Percentiles rank a stretch among this genome's conserved stretches.
These are phyloP conservation scores for Breynia disticha DNA, from an alignment of 441 rosid genomes.

Conservation along the genomic window DNA sequence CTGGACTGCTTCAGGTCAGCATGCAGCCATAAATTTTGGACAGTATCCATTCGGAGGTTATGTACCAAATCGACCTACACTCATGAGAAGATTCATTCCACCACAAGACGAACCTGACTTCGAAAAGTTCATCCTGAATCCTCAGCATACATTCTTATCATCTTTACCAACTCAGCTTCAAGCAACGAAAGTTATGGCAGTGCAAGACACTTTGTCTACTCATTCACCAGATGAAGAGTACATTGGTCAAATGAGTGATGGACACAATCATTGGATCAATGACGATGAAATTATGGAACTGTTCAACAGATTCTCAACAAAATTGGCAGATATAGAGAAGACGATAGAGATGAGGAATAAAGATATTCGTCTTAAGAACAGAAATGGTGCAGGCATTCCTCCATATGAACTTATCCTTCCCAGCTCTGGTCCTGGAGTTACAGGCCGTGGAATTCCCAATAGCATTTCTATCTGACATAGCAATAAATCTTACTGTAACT, in stretches of 20 bases:
- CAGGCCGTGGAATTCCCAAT: constrained; percentile 91
- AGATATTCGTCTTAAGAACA: constrained; percentile 47
- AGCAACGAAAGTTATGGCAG: constrained; percentile 96
- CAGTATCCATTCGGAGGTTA: constrained; percentile 97
- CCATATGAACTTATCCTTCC: constrained; percentile 83
- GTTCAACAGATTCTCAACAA: constrained; percentile 44
- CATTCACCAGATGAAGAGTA: constrained; percentile 92
- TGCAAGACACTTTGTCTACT: constrained; percentile 80
- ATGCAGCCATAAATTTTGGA: constrained; percentile 91
- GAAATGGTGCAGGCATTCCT: constrained; percentile 88
- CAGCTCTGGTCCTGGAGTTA: constrained; percentile 77
- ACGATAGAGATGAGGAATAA: constrained; percentile 49
- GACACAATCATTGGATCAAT: constrained; percentile 58
- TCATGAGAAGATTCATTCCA: constrained; percentile 68
- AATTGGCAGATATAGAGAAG: constrained; percentile 59
- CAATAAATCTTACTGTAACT: too few relatives aligned
- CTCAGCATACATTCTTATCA: constrained; percentile 50
- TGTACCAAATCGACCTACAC: constrained; percentile 80
- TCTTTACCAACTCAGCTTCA: constrained; percentile 82
- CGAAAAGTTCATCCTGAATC: constrained; percentile 53
- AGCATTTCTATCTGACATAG: constrained; percentile 66
- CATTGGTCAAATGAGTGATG: constrained; percentile 46
- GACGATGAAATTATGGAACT: constrained; percentile 42
- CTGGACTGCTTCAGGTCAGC: constrained; percentile 90
- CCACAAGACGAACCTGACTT: constrained; percentile 45